Evolutionary conservation across 257 asterid genomes (phyloP).

Genomic region (Plectranthus barbatus): DNA sequence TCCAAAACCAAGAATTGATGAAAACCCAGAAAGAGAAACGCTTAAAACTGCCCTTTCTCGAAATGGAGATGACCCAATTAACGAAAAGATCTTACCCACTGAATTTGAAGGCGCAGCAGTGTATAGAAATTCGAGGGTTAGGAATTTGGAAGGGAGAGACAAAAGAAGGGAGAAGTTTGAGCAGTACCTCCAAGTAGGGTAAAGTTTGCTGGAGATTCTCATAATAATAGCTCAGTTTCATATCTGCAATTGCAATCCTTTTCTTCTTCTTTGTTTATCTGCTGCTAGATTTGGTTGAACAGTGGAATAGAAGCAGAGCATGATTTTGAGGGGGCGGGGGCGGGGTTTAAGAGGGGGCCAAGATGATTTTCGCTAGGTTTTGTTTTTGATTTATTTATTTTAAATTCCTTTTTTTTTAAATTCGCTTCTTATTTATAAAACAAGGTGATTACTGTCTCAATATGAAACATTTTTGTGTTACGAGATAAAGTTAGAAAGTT

Average conservation of each 20-base stretch:
- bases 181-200: constrained; percentile 17
- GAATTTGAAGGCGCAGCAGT: constrained; percentile 2
- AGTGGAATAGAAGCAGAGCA: neutral
- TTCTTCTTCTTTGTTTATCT: constrained; percentile 8
- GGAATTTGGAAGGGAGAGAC: constrained; percentile 19
- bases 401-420: too few relatives aligned
- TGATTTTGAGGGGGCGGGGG: neutral
- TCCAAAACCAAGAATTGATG: constrained; percentile 1
- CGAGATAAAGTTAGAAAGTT: too few relatives aligned
- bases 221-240: constrained; percentile 22
- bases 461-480: too few relatives aligned
- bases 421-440: too few relatives aligned
- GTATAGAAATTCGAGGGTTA: constrained; percentile 16
- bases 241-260: constrained; percentile 13
- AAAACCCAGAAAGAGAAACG: constrained; percentile 3
- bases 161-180: constrained; percentile 11
- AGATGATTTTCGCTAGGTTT: neutral
- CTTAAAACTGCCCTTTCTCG: neutral
- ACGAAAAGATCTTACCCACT: neutral
- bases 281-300: too few relatives aligned
- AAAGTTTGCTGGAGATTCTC: constrained; percentile 14
- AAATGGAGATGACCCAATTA: constrained; percentile 13
- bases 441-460: too few relatives aligned
- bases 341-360: constrained; percentile 13
- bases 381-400: neutral